Conservation (phyloP, 2,329 filamentous ascomycete genomes). For the Trematosphaeria pertusa region DNA sequence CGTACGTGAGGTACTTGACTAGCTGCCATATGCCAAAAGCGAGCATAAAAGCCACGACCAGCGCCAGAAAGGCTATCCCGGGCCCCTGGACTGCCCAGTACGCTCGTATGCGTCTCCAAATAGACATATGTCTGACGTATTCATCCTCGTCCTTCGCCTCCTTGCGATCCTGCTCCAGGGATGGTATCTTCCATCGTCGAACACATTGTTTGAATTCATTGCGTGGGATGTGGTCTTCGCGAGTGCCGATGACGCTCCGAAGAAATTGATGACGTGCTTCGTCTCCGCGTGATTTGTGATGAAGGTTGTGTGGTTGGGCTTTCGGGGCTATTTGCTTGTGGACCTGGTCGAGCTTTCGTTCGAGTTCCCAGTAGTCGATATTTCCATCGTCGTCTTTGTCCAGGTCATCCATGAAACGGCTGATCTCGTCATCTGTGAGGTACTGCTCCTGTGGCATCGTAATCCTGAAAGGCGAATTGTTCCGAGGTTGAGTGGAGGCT, state of each 20-base stretch:
- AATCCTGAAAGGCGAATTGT: too few species aligned
- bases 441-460: conserved; percentile 36
- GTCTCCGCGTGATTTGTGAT: conserved; percentile 46
- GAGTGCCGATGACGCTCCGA: conserved; percentile 56
- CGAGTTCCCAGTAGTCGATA: conserved; percentile 61
- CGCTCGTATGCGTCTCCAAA: conserved; percentile 56
- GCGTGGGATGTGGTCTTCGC: conserved; percentile 53
- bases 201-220: conserved; percentile 57
- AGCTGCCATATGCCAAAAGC: conserved; percentile 64
- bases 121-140: conserved; percentile 55
- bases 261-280: conserved; percentile 60
- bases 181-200: conserved; percentile 57
- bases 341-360: conserved; percentile 61
- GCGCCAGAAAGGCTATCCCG: conserved; percentile 56
- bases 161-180: conserved; percentile 56
- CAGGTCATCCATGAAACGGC: conserved; percentile 60
- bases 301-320: conserved; percentile 55
- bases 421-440: conserved; percentile 57
- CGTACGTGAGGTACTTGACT: conserved; percentile 58
- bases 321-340: conserved; percentile 60
- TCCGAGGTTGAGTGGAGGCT: too few species aligned
- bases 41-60: conserved; percentile 58
- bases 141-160: conserved; percentile 56
- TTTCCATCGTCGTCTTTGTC: conserved; percentile 60
- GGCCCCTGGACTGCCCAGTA: conserved; percentile 65